phyloP scores from a whole-genome alignment of 2,329 filamentous ascomycete species.

The Xylaria sp. region DNA sequence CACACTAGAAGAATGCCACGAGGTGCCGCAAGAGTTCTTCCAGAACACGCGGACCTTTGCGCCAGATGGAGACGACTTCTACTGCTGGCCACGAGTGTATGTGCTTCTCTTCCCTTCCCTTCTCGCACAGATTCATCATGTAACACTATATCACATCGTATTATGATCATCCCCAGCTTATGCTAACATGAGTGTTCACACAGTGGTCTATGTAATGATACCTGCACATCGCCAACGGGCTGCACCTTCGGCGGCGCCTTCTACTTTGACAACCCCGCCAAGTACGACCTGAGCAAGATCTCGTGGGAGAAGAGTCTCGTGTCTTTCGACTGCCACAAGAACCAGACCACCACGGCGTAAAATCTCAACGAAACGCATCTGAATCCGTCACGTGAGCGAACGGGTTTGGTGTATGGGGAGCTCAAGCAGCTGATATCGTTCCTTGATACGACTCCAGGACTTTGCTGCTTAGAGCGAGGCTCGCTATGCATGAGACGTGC shows the following conservation, averaged over 20 bases:
- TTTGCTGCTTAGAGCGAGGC: background rate
- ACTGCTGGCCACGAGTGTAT: slow-evolving; percentile 57
- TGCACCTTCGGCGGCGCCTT: slow-evolving; percentile 64
- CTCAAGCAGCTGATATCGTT: background rate
- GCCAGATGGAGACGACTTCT: slow-evolving; percentile 60
- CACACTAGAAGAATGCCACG: slow-evolving; percentile 57
- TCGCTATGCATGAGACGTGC: background rate
- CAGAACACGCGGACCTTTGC: slow-evolving; percentile 61
- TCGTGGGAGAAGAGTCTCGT: slow-evolving; percentile 56
- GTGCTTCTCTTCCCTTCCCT: slow-evolving; percentile 13
- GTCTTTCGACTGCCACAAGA: slow-evolving; percentile 53
- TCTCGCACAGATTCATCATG: background rate
- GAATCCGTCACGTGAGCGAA: background rate
- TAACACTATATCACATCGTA: no score
- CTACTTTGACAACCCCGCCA: slow-evolving; percentile 57
- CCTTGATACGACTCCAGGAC: background rate
- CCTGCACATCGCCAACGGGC: slow-evolving; percentile 62
- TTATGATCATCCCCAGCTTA: background rate
- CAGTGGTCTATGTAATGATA: slow-evolving; percentile 53
- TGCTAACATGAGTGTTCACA: slow-evolving; percentile 12
- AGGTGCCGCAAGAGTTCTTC: slow-evolving; percentile 55
- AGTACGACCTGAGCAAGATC: slow-evolving; percentile 59
- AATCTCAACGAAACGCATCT: background rate
- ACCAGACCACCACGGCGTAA: slow-evolving; percentile 31
- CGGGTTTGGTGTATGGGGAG: background rate